Base-by-base conservation (phyloP, 768 basidiomycete species). In the Phylloporus sp. region DNA sequence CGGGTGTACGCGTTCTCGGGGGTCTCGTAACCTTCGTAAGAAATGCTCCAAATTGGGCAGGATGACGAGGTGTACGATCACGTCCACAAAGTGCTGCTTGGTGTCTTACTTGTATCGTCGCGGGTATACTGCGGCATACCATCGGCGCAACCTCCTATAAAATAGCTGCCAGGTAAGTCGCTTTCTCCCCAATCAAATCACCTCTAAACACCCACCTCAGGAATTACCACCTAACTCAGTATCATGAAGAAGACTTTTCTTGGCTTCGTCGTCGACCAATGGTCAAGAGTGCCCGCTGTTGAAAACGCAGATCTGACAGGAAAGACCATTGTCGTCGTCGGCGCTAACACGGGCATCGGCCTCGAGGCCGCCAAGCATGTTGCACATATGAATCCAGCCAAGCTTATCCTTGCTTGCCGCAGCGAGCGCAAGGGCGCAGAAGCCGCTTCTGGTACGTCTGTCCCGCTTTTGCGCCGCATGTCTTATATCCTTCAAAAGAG, bases 261-360 rank as follows among this genome's bases (percentile, higher is more conserved):
- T 34, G 0, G 6, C 22, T 55, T 47, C n/a, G 1, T 59, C 28
- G 11, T 51, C n/a, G 48, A 48, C 32, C 63, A 65, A 45, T 65
- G 58, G 57, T 22, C 59, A 13, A 38, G 24, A 4, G 16, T 63
- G 0, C 54, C 60, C 13, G 45, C 61, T 4, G 60, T 56, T 0
- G 60, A 64, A n/a, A 35, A 6, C 5, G 53, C 34, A 0, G 60
- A 72, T 46, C 52, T 72, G 4, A 43, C 59, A 4, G 72, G 68
- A 4, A 64, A 68, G 41, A 68, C 61, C 0, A 62, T 72, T 39
- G 49, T 64, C 9, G 55, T 72, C 42, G 56, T 69, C 22, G 70
- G 70, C 0, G 68, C 67, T 18, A 72, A 70, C 49, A 52, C 57
- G 2, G 71, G 70, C 4, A 57, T 70, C 24, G 72, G 72, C 0